A percentile compares a stretch with the other conserved stretches of the same genome.
Conservation (phyloP, 495 filamentous ascomycete genomes). For the Hypoxylon perforatum region DNA sequence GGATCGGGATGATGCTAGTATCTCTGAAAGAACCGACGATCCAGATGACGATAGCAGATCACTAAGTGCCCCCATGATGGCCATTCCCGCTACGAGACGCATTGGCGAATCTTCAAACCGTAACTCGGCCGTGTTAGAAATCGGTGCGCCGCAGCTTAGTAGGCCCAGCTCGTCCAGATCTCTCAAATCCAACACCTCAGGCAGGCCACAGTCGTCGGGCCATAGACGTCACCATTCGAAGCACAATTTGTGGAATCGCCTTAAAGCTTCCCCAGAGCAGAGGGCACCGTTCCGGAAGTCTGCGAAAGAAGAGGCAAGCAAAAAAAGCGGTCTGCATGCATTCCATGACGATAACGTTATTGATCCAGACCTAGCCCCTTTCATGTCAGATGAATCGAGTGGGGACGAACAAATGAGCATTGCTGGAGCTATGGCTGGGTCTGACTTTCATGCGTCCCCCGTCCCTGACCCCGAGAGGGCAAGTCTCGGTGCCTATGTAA, state of each 20-base stretch:
- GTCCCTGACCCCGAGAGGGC: conserved; percentile 61
- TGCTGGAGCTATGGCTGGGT: conserved; percentile 72
- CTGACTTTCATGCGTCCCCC: conserved; percentile 51
- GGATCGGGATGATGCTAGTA: conserved; percentile 52
- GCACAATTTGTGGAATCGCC: conserved; percentile 76
- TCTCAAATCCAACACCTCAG: conserved; percentile 77
- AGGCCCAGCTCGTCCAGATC: conserved; percentile 92
- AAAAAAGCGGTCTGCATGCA: conserved; percentile 78
- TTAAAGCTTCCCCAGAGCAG: conserved; percentile 66
- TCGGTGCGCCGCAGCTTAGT: conserved; percentile 76
- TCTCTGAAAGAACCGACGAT: conserved; percentile 56
- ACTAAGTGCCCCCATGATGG: conserved; percentile 75
- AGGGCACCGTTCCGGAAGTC: conserved; percentile 90
- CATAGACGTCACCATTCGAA: conserved; percentile 89
- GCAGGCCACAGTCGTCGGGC: conserved; percentile 76
- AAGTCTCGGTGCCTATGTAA: conserved; percentile 64
- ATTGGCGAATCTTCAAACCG: conserved; percentile 83
- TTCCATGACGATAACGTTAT: conserved; percentile 99
- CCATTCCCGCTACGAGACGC: conserved; percentile 86
- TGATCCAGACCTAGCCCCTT: conserved; percentile 93
- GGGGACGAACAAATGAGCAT: conserved; percentile 93
- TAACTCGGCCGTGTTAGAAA: conserved; percentile 89
- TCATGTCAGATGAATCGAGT: conserved; percentile 94
- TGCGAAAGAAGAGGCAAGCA: conserved; percentile 68
- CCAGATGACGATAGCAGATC: conserved; percentile 52